Conservation (phyloP, 768 basidiomycete species). For the Leccinum boreale region DNA sequence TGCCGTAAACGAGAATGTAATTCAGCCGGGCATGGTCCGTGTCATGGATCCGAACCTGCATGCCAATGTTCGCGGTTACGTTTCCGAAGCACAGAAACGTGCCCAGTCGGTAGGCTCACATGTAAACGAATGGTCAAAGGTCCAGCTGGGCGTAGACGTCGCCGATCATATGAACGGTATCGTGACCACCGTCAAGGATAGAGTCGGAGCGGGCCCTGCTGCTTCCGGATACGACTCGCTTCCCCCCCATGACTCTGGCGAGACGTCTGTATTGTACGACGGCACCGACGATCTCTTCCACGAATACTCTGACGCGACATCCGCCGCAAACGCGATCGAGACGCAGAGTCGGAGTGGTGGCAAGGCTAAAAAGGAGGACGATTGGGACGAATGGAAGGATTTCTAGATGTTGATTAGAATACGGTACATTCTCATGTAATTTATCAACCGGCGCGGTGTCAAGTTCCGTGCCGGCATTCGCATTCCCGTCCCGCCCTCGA, state of each 20-base stretch:
- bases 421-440: not conserved
- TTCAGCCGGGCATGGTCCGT: constrained; percentile 84
- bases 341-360: constrained; percentile 8
- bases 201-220: constrained; percentile 51
- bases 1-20: constrained; percentile 79
- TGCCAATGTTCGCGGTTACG: constrained; percentile 68
- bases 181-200: constrained; percentile 61
- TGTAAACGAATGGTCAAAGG: constrained; percentile 77
- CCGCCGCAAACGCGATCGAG: constrained; percentile 14
- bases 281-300: constrained; percentile 60
- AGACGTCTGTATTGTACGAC: constrained; percentile 59
- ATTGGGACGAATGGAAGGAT: constrained; percentile 82
- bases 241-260: constrained; percentile 44
- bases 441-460: constrained; percentile 8
- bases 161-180: constrained; percentile 72
- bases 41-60: constrained; percentile 81
- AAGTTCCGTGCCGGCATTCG: constrained; percentile 25
- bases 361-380: constrained; percentile 41
- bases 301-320: constrained; percentile 27
- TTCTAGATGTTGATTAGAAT: constrained; percentile 43
- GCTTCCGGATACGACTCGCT: constrained; percentile 51
- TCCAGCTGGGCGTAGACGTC: constrained; percentile 81
- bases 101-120: constrained; percentile 59
- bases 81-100: constrained; percentile 62
- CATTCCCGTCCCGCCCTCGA: not conserved